phyloP scores from a whole-genome alignment of 208 protist genomes.

The Blastocrithidia nonstop region DNA sequence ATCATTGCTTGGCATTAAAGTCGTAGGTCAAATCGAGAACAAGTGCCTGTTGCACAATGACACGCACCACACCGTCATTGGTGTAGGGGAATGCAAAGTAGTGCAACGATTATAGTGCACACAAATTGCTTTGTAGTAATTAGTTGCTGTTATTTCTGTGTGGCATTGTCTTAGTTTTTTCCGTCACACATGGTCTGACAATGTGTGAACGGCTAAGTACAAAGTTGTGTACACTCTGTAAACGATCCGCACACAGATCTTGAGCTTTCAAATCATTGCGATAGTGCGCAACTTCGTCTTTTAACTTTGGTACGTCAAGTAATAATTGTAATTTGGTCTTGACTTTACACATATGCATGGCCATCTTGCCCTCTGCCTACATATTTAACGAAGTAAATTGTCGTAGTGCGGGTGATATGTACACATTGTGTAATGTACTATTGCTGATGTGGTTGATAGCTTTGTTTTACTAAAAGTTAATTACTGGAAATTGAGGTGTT shows the following conservation, averaged over 20 bases:
- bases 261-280: slow-evolving; percentile 5
- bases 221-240: no score
- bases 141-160: no score
- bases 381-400: slow-evolving; percentile 28
- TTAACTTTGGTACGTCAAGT: slow-evolving; percentile 22
- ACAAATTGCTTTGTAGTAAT: no score
- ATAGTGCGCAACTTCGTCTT: slow-evolving; percentile 7
- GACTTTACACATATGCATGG: slow-evolving; percentile 24
- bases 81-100: slow-evolving; percentile 9
- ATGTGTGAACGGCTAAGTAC: no score
- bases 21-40: slow-evolving; percentile 53
- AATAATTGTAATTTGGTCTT: slow-evolving; percentile 42
- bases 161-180: no score
- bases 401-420: slow-evolving; percentile 36
- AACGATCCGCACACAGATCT: no score
- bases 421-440: slow-evolving; percentile 2
- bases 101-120: no score
- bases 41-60: slow-evolving; percentile 34
- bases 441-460: background rate
- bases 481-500: slow-evolving; percentile 10
- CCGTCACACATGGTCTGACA: no score
- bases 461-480: background rate
- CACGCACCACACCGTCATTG: slow-evolving; percentile 25
- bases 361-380: slow-evolving; percentile 36
- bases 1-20: slow-evolving; percentile 15